Evolutionary conservation across 495 filamentous ascomycete species (phyloP), one percentile per base, ranked within the genome.

Genomic region (Glonium stellatum): DNA sequence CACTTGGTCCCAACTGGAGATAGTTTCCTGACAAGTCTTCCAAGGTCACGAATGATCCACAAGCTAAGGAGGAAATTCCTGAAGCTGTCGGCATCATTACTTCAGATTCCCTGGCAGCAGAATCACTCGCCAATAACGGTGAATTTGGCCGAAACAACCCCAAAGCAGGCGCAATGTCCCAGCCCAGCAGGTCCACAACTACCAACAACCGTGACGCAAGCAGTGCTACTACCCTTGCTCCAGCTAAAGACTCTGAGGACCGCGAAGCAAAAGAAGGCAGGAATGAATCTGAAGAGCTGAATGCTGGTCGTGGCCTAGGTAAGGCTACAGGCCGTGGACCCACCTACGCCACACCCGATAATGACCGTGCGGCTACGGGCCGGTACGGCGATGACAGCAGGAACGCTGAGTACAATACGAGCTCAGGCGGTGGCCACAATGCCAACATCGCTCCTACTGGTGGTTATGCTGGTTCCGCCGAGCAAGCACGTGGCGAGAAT

Each of bases 31-130:
- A 55, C n/a, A n/a, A 5, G 4, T 31, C 27, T 55, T 42, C 52
- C 18, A 56, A 74, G 71, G 68, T 69, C 66, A 68, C 70, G 57
- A 81, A 66, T 50, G 82, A 86, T 68, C 78, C 79, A 41, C 61
- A 65, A 50, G 64, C 79, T 58, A 63, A 67, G 18, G 72, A 77
- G 42, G 72, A 75, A 53, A 77, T 76, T 42, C 55, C 70, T 15
- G 84, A 88, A 69, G 71, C 76, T 25, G 68, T 82, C 18, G 84
- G 84, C 58, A 71, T 80, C 46, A 68, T 87, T 12, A 71, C 80
- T 34, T 80, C 77, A 48, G 84, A 87, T 72, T 86, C 83, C 37
- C 80, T 88, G 35, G 85, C 85, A 34, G 84, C 78, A 47, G 81
- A 87, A 62, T 87, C 84, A 12, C 69, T 77, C 53, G 71, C 73